These are phyloP conservation scores for Durio zibethinus DNA, from an alignment of 345 rosid genomes.

Conservation along the genomic window DNA sequence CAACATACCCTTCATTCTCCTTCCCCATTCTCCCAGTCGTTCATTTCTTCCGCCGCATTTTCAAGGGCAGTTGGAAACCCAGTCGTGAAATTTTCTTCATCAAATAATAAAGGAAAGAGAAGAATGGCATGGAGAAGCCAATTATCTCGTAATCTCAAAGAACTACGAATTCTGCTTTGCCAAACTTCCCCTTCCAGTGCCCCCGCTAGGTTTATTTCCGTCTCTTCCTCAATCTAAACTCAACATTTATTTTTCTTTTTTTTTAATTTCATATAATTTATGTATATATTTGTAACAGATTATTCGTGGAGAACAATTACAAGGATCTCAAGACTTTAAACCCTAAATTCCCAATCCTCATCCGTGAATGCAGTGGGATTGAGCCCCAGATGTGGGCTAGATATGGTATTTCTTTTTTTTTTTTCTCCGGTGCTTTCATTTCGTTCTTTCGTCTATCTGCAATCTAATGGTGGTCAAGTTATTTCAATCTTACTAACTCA, in stretches of 20 bases:
- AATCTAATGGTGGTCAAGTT: not conserved
- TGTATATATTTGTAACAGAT: constrained; percentile 28
- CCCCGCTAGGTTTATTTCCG: constrained; percentile 45
- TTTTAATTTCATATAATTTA: not conserved
- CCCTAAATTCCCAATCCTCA: constrained; percentile 82
- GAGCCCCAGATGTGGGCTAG: constrained; percentile 97
- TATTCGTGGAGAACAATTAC: constrained; percentile 82
- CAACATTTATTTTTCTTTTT: not conserved
- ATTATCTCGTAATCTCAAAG: constrained; percentile 44
- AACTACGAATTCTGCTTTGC: constrained; percentile 69
- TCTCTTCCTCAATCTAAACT: not conserved
- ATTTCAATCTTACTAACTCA: not conserved
- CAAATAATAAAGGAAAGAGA: not conserved
- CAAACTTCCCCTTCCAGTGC: constrained; percentile 72
- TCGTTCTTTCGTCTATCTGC: not conserved
- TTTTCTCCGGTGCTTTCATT: not conserved
- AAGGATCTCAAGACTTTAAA: constrained; percentile 78
- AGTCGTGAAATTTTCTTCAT: not conserved
- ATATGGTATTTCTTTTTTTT: constrained; percentile 52
- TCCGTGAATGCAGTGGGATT: constrained; percentile 76
- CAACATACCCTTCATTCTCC: too few species aligned
- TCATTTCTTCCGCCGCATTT: not conserved
- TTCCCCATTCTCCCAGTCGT: not conserved
- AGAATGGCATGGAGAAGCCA: constrained; percentile 49
- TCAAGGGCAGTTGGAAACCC: not conserved